phyloP scores from a whole-genome alignment of 148 eudicot species.

The Hydrangea macrophylla region DNA sequence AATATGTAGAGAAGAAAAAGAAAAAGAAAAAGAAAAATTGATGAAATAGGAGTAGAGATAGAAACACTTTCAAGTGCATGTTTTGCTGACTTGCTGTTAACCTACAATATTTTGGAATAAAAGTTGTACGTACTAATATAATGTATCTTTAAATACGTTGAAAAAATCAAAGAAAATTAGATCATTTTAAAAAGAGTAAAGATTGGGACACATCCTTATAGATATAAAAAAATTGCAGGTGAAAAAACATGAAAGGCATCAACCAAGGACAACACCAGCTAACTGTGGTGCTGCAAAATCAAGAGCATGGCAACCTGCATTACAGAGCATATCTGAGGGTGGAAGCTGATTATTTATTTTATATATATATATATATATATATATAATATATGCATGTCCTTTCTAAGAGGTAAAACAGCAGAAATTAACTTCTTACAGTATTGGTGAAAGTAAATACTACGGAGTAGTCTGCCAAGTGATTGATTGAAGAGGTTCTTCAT shows the following conservation, averaged over 20 bases:
- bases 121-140: no score
- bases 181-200: no score
- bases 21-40: no score
- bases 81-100: background rate
- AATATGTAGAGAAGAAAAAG: no score
- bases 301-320: slow-evolving; percentile 84
- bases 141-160: no score
- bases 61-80: background rate
- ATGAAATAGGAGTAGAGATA: no score
- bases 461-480: background rate
- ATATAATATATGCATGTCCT: background rate
- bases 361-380: slow-evolving; percentile 16
- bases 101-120: background rate
- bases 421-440: slow-evolving; percentile 22
- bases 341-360: slow-evolving; percentile 45
- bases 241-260: slow-evolving; percentile 43
- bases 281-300: slow-evolving; percentile 45
- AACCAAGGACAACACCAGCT: slow-evolving; percentile 40
- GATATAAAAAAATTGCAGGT: slow-evolving; percentile 40
- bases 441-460: background rate
- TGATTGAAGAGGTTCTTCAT: background rate
- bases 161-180: no score
- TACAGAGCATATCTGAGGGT: slow-evolving; percentile 81
- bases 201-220: no score
- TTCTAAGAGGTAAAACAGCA: slow-evolving; percentile 15